A percentile compares a stretch with the other conserved stretches of the same genome.
phyloP scores from a whole-genome alignment of 108 stramenopile genomes.

The Asterionellopsis glacialis region DNA sequence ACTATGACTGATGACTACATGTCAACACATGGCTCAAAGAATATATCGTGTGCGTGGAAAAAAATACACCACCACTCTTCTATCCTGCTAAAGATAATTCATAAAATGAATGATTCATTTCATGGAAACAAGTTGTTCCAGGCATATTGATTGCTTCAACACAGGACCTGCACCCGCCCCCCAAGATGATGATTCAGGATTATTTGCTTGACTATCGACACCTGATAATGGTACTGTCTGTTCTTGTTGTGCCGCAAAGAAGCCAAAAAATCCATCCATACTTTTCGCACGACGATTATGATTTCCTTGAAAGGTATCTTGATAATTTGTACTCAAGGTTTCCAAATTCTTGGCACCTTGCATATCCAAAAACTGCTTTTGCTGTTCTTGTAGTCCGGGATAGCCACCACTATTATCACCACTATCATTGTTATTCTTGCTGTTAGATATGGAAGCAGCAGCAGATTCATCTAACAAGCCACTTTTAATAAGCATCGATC shows the following conservation, averaged over 20 bases:
- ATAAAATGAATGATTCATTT: no score
- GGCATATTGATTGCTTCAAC: constrained; percentile 31
- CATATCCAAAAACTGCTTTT: background rate
- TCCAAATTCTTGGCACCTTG: constrained; percentile 5
- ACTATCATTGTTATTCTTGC: no score
- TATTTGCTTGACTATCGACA: background rate
- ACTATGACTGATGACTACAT: no score
- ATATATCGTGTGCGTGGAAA: no score
- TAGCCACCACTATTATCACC: no score
- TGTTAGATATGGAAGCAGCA: no score
- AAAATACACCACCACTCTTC: no score
- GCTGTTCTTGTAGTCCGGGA: background rate
- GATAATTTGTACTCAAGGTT: background rate
- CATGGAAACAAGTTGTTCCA: constrained; percentile 32
- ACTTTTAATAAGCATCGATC: constrained; percentile 76
- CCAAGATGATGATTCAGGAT: background rate
- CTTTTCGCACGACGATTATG: constrained; percentile 19
- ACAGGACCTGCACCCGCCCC: constrained; percentile 12
- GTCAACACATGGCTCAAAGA: no score
- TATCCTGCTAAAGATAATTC: no score
- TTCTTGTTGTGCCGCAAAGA: no score
- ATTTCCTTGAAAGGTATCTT: background rate
- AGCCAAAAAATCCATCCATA: constrained; percentile 13
- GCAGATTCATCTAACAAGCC: constrained; percentile 24
- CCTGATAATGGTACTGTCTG: background rate